Evolutionary conservation across 805 yeast species (phyloP), one percentile per base, ranked within the genome.

Genomic region (Diddensiella caesifluorescens): DNA sequence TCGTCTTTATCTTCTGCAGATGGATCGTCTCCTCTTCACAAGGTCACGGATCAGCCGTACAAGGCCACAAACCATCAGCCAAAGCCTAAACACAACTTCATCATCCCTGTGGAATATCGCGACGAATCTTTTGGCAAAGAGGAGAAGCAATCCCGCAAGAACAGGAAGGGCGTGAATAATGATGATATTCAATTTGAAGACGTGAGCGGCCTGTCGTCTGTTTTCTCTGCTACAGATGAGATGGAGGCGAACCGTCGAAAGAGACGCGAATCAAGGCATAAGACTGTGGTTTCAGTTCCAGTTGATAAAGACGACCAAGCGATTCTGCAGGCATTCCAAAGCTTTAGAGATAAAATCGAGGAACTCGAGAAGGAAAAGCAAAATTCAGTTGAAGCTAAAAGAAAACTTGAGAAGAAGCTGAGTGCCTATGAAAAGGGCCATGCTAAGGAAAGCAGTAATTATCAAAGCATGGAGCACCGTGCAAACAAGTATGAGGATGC

Each of bases 281-380:
- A 47, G 34, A 44, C 48, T 6, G 38, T 49, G 18, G 49, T 45
- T n/a, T 49, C 53, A 5, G 53, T 49, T 7, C 53, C 53, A 9
- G 22, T 49, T 26, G 53, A 49, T 23, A 40, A 42, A 18, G 49
- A 47, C 19, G 51, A 49, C 35, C 36, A 39, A 21, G 53, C 51
- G 12, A 30, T 47, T 21, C 39, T 47, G 28, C 27, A 45, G 5
- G 53, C 53, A 10, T 42, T 49, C 19, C 26, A 34, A 5, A 44
- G 45, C 29, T 49, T 49, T 28, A 47, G 45, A 32, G 26, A 38
- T 13, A 47, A 45, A 15, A 40, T 53, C 16, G 41, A 38, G n/a
- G 48, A 44, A 28, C 50, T 54, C 6, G 55, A 54, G 42, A 40
- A 38, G 18, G 59, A 54, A 20, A 54, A 50, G 28, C 6, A 37